Evolutionary conservation across 768 basidiomycete species (phyloP), one percentile per base, ranked within the genome.

Genomic region (Amylocystis lapponica): DNA sequence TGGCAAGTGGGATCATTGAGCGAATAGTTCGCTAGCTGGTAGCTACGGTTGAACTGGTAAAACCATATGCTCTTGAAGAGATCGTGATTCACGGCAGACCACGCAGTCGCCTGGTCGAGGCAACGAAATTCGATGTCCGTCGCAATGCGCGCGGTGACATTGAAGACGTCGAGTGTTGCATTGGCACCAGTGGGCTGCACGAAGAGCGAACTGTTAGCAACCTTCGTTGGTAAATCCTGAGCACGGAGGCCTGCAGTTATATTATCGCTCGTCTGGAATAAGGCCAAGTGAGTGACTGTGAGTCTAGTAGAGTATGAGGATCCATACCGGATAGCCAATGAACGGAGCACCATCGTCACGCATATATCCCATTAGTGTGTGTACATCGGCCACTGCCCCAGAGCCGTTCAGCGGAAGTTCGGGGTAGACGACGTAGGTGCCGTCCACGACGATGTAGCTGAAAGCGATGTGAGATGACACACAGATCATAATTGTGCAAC

Each of bases 331-430:
- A 40, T 63, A 66, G 2, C 66, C 65, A 23, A 70, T 61, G 50
- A 76, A 72, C 30, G 71, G 67, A 0, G 69, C 61, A 0, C 74
- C 76, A 49, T 76, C 75, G 45, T 73, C 73, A 16, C 69, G 58
- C 69, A 74, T 74, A 65, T 67, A 70, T 1, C 75, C 75, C 47
- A 71, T 69, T 46, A 78, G 64, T 30, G 70, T 64, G 42, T 71
- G 71, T 1, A 69, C 73, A 20, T 68, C 56, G 5, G 71, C 71
- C 2, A 63, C 58, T 0, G 65, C 66, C 0, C 67, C 70, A 1
- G 56, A 48, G 1, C 70, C 70, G 35, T 64, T 62, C 12, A 75
- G 51, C 4, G 63, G 61, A 2, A 77, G 66, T 12, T 65, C 61
- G 27, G 58, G 54, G 2, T 63, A 55, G 0, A 60, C 63, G 39